Evolutionary conservation across 305 asterid species (phyloP).

Genomic region (Withania somnifera): DNA sequence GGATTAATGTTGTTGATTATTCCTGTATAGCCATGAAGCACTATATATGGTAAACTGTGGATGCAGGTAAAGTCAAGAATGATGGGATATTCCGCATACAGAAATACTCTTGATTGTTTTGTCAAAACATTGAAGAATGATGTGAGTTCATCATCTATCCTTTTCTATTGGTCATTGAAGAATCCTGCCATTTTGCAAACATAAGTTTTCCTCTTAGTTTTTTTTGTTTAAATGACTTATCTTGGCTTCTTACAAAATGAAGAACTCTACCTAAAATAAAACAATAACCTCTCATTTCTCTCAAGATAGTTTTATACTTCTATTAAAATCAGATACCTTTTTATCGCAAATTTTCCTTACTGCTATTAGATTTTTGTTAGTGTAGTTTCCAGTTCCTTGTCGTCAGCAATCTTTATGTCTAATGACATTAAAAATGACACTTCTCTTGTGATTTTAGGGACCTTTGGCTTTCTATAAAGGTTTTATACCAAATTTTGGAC

Average conservation of each 20-base stretch:
- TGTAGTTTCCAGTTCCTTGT: neutral
- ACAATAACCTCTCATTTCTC: neutral
- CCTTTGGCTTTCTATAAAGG: slow-evolving; percentile 92
- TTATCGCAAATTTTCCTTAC: neutral
- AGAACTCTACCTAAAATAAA: neutral
- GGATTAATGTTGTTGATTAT: neutral
- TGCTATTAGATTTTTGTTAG: neutral
- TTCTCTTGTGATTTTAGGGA: slow-evolving; percentile 31
- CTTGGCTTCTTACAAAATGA: neutral
- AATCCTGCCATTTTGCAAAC: neutral
- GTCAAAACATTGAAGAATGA: slow-evolving; percentile 88
- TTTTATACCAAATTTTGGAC: slow-evolving; percentile 89
- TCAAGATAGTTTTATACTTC: neutral
- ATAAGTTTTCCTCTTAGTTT: neutral
- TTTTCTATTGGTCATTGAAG: neutral
- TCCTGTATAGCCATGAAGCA: neutral
- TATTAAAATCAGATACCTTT: neutral
- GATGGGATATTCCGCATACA: slow-evolving; percentile 95
- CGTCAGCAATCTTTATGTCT: neutral
- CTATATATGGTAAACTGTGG: slow-evolving; percentile 8
- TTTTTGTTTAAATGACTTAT: neutral
- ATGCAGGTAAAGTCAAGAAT: slow-evolving; percentile 90
- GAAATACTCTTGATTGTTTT: slow-evolving; percentile 82
- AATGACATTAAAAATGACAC: neutral
- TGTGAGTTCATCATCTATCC: slow-evolving; percentile 31